Base-by-base conservation (phyloP, 306 rosid genomes). In the Vigna radiata region DNA sequence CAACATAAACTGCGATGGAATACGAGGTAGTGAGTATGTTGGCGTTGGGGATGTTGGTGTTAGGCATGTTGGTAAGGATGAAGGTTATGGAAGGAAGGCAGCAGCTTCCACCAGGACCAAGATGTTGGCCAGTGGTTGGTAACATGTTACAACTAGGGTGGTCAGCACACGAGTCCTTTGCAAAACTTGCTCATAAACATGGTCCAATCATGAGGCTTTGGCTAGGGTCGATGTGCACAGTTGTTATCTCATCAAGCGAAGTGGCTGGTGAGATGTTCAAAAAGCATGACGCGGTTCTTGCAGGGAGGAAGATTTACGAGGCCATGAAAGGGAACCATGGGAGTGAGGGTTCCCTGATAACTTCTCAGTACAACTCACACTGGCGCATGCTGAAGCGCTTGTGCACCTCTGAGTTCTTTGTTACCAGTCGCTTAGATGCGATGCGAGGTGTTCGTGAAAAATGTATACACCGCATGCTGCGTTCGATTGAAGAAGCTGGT, bases 141-240 rank as follows among this genome's bases (percentile, higher is more conserved):
- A 91, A 88, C 80, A 81, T 91, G 2, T 88, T 87, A 66, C 94
- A 90, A 46, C 37, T 94, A 5, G 90, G 92, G 17, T 77, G 81
- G 79, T 76, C 94, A 6, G 86, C 97, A 0, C 98, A 94, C 41
- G 85, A 85, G 84, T 86, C 94, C 1, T 88, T 94, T 1, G n/a
- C 90, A 13, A 65, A 59, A 60, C 59, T 94, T 54, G 86, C 96
- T 14, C 86, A 33, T 1, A 83, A 65, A n/a, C 89, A 91, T 0
- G 97, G 98, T 7, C 89, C 97, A 0, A 86, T 94, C 79, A 94
- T 94, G 96, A 87, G 90, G 31, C 82, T 91, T 0, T 87, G 97
- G 94, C 68, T 91, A 13, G 97, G 98, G 0, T 94, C 94, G 2
- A 94, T 90, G 98, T 83, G 86, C 79, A 91, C 97, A 0, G 93